Base-by-base conservation (phyloP, 345 rosid genomes). In the Zanthoxylum bungeanum region DNA sequence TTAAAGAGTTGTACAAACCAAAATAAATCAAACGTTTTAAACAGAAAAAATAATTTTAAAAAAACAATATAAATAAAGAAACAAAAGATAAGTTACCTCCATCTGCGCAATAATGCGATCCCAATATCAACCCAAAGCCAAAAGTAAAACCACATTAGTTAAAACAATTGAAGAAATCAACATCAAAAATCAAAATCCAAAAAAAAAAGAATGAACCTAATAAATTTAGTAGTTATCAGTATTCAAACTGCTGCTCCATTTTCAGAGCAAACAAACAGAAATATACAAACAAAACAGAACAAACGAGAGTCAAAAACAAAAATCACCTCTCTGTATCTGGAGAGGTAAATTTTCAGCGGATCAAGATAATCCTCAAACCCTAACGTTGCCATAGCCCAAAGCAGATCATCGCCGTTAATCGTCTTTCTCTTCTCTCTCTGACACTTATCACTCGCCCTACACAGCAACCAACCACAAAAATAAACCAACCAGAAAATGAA, bases 401-500 rank as follows among this genome's bases (percentile, higher is more conserved):
- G 89, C 78, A 94, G 84, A 82, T 94, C 98, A 67, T 94, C 98
- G 53, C 97, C 98, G 47, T 94, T 94, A 65, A 94, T 85, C 57
- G 97, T 92, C 89, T 92, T 94, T 84, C 98, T 81, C 87, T 94
- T 92, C 87, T 94, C 98, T 73, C 87, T 89, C 91, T 92, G 98
- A 44, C 98, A 94, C 85, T 92, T 94, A 78, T 94, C 98, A 82
- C 98, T 92, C 37, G 98, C 98, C 74, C 98, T 94, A 73, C 79
- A 75, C 12, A 24, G 46, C 68, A 33, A 19, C 27, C 14, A 44
- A 19, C 39, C 39, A 42, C n/a, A 25, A 40, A 69, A 67, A 33
- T 10, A 47, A 60, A 68, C 34, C 28, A 64, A 63, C n/a, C 31
- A 37, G 17, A 21, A 60, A 16, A n/a, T 34, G 55, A 7, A 52